Percentiles rank a stretch among this genome's conserved stretches.
phyloP scores from a whole-genome alignment of 106 monocot species.

The Dioscorea alata region DNA sequence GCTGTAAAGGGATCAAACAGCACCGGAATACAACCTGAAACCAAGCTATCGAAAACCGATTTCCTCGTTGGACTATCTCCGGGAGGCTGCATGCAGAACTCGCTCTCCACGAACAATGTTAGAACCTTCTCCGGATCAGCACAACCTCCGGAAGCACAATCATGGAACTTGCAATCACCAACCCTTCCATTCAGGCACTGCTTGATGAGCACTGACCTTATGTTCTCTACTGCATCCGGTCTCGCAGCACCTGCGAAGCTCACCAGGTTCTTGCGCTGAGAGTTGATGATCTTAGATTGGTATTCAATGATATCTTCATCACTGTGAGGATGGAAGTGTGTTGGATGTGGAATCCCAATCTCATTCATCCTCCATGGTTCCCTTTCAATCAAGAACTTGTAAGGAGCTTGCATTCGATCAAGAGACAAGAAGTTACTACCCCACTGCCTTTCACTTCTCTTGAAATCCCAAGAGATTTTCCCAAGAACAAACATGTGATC shows the following conservation, averaged over 20 bases:
- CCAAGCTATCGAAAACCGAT: conserved; percentile 47
- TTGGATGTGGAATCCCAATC: conserved; percentile 53
- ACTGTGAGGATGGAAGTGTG: conserved; percentile 39
- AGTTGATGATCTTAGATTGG: conserved; percentile 13
- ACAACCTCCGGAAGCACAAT: conserved; percentile 29
- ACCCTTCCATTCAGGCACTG: conserved; percentile 11
- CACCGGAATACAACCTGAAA: conserved; percentile 57
- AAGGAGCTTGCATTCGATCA: conserved; percentile 25
- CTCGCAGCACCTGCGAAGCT: conserved; percentile 37
- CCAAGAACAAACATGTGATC: conserved; percentile 61
- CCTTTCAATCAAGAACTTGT: conserved; percentile 49
- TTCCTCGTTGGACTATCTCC: conserved; percentile 60
- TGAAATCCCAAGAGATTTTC: conserved; percentile 58
- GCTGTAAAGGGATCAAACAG: conserved; percentile 54
- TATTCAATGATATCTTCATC: conserved; percentile 31
- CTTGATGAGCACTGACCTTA: conserved; percentile 28
- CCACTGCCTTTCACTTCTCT: conserved; percentile 21
- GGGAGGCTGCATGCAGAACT: conserved; percentile 57
- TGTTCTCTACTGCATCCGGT: conserved; percentile 14
- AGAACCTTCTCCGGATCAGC: conserved; percentile 17
- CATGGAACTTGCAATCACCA: conserved; percentile 25
- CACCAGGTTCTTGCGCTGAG: conserved; percentile 23
- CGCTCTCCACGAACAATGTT: conserved; percentile 27
- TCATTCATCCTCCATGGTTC: conserved; percentile 52
- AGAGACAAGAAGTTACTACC: conserved; percentile 36